phyloP scores from a whole-genome alignment of 192 early-diverging fungal genomes.

The Coemansia sp. region DNA sequence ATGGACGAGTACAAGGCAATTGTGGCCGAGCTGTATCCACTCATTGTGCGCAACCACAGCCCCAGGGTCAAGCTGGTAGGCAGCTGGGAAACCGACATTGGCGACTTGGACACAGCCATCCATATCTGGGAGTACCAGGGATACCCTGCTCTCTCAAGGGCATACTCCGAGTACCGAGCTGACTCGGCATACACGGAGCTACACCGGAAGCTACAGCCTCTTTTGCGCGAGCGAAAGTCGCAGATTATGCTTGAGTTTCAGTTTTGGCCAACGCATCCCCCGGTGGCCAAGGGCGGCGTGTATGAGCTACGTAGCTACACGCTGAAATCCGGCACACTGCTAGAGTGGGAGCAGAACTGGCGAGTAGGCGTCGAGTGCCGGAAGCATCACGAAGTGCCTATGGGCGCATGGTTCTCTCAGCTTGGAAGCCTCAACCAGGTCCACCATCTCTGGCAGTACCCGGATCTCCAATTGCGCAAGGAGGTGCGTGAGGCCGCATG shows the following conservation, averaged over 20 bases:
- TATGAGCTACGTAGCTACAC: constrained; percentile 91
- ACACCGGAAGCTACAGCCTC: constrained; percentile 62
- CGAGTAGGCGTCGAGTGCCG: constrained; percentile 83
- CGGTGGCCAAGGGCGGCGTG: constrained; percentile 72
- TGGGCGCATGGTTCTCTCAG: constrained; percentile 97
- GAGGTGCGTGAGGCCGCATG: constrained; percentile 87
- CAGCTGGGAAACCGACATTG: constrained; percentile 85
- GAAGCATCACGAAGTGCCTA: constrained; percentile 82
- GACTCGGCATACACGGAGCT: constrained; percentile 71
- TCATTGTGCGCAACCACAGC: constrained; percentile 70
- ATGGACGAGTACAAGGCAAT: constrained; percentile 82
- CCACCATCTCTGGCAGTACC: constrained; percentile 91
- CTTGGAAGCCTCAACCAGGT: constrained; percentile 84
- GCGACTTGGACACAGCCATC: constrained; percentile 76
- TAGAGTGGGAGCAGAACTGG: constrained; percentile 95
- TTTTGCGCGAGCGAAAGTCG: constrained; percentile 71
- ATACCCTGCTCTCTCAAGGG: constrained; percentile 75
- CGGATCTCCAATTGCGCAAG: constrained; percentile 85
- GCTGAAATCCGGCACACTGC: constrained; percentile 80
- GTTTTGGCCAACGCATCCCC: constrained; percentile 83
- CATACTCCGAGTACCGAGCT: constrained; percentile 57
- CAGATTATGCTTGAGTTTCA: constrained; percentile 91
- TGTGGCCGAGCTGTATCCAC: constrained; percentile 74
- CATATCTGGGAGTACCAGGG: constrained; percentile 96
- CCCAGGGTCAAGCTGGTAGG: constrained; percentile 82